phyloP scores from a whole-genome alignment of 1,284 basidiomycete species.

The Ganoderma sinense region DNA sequence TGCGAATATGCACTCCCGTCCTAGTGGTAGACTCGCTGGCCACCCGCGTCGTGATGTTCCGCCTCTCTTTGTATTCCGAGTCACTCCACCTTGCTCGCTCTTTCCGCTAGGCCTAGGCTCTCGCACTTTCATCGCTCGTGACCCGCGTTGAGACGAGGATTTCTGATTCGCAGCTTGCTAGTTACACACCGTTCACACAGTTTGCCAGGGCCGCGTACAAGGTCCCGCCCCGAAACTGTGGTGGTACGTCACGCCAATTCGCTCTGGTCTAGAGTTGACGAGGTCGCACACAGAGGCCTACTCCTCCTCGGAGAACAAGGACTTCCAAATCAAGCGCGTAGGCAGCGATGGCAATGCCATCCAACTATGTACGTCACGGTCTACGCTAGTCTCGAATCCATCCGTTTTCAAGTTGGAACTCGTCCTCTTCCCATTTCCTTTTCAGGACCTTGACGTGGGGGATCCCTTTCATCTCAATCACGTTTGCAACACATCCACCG shows the following conservation, averaged over 20 bases:
- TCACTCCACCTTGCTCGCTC: conserved; percentile 10
- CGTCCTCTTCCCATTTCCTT: no score
- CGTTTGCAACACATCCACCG: no score
- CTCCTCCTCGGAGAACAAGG: conserved; percentile 41
- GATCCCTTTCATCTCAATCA: no score
- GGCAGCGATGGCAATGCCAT: conserved; percentile 55
- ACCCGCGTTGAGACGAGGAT: conserved; percentile 11
- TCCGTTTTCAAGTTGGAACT: no score
- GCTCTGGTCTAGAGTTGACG: neutral
- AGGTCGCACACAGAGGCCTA: conserved; percentile 42
- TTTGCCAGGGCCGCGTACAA: conserved; percentile 61
- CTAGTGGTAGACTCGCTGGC: no score
- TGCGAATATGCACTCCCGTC: no score
- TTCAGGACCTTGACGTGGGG: no score
- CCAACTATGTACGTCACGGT: conserved; percentile 47
- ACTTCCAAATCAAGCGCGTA: conserved; percentile 50
- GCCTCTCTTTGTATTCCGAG: conserved; percentile 26
- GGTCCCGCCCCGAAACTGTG: conserved; percentile 52
- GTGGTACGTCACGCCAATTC: conserved; percentile 40
- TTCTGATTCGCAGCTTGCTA: conserved; percentile 33
- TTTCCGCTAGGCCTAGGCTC: neutral
- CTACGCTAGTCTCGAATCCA: no score
- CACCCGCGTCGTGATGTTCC: conserved; percentile 5
- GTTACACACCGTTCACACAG: conserved; percentile 52
- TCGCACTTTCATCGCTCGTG: conserved; percentile 14